A percentile compares a stretch with the other conserved stretches of the same genome.
Evolutionary conservation across 1,139 yeast genomes (phyloP).

Genomic region (Candida gigantensis): DNA sequence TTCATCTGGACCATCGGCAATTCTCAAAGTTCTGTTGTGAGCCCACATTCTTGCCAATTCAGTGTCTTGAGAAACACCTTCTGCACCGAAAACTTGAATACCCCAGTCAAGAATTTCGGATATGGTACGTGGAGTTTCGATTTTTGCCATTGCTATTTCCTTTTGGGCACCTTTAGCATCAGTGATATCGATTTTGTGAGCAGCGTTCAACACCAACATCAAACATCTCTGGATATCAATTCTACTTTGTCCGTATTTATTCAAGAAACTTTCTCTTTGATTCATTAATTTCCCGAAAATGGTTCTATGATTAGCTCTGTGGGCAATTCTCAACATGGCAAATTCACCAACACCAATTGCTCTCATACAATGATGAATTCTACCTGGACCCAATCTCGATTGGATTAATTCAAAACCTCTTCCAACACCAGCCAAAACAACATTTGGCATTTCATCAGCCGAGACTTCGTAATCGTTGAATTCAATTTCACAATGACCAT

Average conservation of each 20-base stretch:
- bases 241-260: constrained; percentile 56
- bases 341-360: constrained; percentile 66
- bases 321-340: constrained; percentile 53
- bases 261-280: constrained; percentile 54
- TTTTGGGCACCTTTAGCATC: constrained; percentile 58
- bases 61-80: constrained; percentile 66
- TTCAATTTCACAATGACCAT: constrained; percentile 67
- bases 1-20: constrained; percentile 80
- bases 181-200: constrained; percentile 59
- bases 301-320: constrained; percentile 55
- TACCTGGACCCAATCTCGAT: constrained; percentile 71
- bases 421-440: constrained; percentile 52
- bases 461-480: constrained; percentile 56
- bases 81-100: constrained; percentile 70
- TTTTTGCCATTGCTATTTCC: constrained; percentile 71
- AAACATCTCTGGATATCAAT: constrained; percentile 61
- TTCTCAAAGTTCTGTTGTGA: constrained; percentile 58
- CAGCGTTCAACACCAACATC: constrained; percentile 63
- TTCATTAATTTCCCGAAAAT: constrained; percentile 61
- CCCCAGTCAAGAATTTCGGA: constrained; percentile 63
- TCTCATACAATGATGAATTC: constrained; percentile 77
- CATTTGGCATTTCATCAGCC: constrained; percentile 35
- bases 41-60: constrained; percentile 62
- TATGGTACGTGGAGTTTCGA: constrained; percentile 63
- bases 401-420: constrained; percentile 70